phyloP scores from a whole-genome alignment of 257 asterid species.

The Solanum piurae region DNA sequence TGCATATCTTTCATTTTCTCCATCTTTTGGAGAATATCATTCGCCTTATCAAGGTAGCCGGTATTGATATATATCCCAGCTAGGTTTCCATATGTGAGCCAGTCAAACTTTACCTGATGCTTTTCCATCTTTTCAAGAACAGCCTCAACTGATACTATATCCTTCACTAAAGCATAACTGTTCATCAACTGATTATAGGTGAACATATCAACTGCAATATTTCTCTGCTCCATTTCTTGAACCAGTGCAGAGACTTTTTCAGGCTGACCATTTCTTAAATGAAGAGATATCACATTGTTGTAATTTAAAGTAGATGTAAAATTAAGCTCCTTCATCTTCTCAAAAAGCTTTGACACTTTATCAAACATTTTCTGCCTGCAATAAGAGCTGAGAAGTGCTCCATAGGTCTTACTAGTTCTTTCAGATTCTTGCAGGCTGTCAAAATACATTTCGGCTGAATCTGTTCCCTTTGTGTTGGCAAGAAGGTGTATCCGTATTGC shows the following conservation, averaged over 20 bases:
- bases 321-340: slow-evolving; percentile 38
- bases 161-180: slow-evolving; percentile 37
- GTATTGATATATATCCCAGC: slow-evolving; percentile 44
- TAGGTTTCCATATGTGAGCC: slow-evolving; percentile 53
- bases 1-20: slow-evolving; percentile 22
- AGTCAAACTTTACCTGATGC: slow-evolving; percentile 20
- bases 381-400: slow-evolving; percentile 60
- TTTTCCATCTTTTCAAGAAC: slow-evolving; percentile 58
- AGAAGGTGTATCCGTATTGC: slow-evolving; percentile 62
- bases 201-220: slow-evolving; percentile 21
- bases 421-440: slow-evolving; percentile 40
- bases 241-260: slow-evolving; percentile 35
- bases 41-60: slow-evolving; percentile 40
- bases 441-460: slow-evolving; percentile 61
- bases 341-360: slow-evolving; percentile 48
- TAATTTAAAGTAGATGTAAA: slow-evolving; percentile 36
- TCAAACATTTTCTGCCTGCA: slow-evolving; percentile 40
- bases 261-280: slow-evolving; percentile 21
- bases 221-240: slow-evolving; percentile 61
- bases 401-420: slow-evolving; percentile 50
- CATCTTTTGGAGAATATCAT: slow-evolving; percentile 29
- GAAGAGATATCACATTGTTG: slow-evolving; percentile 49
- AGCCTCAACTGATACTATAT: slow-evolving; percentile 34
- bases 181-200: slow-evolving; percentile 56
- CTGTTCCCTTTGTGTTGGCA: slow-evolving; percentile 29